Evolutionary conservation across 139 green algal species (phyloP), one percentile per base, ranked within the genome.

Genomic region (Pleodorina starrii): DNA sequence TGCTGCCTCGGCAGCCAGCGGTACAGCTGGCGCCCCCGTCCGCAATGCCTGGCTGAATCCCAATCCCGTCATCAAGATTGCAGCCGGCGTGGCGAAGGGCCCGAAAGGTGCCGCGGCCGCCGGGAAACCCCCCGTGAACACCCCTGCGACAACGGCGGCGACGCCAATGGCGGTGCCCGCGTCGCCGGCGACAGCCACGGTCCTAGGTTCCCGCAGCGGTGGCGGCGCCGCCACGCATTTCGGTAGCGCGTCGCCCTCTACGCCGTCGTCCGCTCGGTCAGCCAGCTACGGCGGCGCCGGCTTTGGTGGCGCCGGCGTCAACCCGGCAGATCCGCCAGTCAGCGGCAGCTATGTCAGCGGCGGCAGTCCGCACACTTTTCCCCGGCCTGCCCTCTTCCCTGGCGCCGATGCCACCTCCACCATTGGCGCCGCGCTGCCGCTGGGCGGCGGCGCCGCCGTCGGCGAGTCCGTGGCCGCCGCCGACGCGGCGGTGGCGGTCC

Each of bases 41-140:
- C 29, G 43, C 1, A 87, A 87, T 29, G 81, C 81, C 5, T 87
- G 81, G 81, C 60, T 87, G 19, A 77, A 66, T 17, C 81, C 81
- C 32, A 87, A 87, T 32, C 81, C 81, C 5, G 81, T 63, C 0
- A 77, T 87, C 21, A 87, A 87, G 32, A 4, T 38, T 11, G 60
- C 81, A 6, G 16, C 29, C 16, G 60, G 40, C 21, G 79, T 72
- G 17, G 42, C 60, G 25, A 87, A 76, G 43, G 60, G 50, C 21
- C 42, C 60, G 10, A 87, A 77, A 17, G 42, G 40, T n/a, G 59
- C 57, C 23, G 57, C 60, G 17, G 81, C 81, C 17, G 5, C 42
- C 16, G 78, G 40, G 48, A 38, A 5, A n/a, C n/a, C n/a, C n/a
- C n/a, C n/a, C n/a, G n/a, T n/a, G n/a, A n/a, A n/a, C n/a, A n/a